Percentiles rank a stretch among this genome's conserved stretches.
Evolutionary conservation across 345 rosid species (phyloP).

Genomic region (Clausena lansium): DNA sequence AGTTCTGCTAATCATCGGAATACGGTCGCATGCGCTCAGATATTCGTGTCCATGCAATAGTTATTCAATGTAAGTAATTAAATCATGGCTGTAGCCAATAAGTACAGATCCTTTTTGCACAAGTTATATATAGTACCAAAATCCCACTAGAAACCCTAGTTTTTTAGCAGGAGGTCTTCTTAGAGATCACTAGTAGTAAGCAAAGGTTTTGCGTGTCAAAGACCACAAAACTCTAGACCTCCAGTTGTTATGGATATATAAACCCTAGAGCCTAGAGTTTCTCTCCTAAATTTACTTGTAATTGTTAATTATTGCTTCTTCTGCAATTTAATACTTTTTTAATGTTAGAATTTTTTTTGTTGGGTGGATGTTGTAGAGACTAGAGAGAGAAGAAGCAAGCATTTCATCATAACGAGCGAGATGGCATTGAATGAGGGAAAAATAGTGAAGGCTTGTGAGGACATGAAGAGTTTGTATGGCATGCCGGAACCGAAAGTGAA

Average conservation of each 20-base stretch:
- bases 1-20: background rate
- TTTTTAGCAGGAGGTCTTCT: background rate
- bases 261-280: background rate
- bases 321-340: no score
- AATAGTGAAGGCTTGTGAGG: background rate
- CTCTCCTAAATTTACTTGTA: background rate
- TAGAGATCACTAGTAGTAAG: background rate
- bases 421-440: background rate
- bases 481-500: background rate
- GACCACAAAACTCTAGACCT: background rate
- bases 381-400: background rate
- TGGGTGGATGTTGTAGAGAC: background rate
- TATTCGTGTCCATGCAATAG: background rate
- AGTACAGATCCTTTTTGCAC: background rate
- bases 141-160: background rate
- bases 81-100: background rate
- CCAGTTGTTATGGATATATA: no score
- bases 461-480: background rate
- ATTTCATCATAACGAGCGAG: background rate
- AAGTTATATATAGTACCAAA: background rate
- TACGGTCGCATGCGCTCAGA: background rate
- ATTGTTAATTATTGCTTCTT: background rate
- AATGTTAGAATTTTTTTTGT: no score
- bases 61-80: background rate
- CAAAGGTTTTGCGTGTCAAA: background rate